Evolutionary conservation across 495 filamentous ascomycete genomes (phyloP), one percentile per base, ranked within the genome.

Genomic region (Lasiosphaeria miniovina): DNA sequence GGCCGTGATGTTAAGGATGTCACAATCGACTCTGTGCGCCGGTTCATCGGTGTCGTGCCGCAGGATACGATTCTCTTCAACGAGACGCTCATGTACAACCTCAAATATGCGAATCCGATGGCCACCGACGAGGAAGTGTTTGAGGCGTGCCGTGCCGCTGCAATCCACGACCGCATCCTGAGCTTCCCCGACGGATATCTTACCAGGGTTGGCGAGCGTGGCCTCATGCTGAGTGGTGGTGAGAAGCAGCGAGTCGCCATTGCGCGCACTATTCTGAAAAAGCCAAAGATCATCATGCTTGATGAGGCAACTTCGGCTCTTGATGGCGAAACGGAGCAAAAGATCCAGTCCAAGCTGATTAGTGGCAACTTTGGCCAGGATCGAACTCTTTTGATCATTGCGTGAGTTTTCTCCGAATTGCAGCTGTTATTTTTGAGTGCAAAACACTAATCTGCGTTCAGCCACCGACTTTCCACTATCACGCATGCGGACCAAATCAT

Each of bases 241-340:
- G 94, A 98, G 75, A 96, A 96, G 74, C 94, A 98, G 73, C 89
- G 94, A 36, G 91, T 98, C 45, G 94, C 94, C 8, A 98, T 98
- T 68, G 95, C 94, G 49, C 88, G 94, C 46, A 96, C 94, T 11
- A 96, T 98, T 58, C 79, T 98, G 54, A 98, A 98, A 74, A 88
- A 96, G 65, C 94, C 94, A 15, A 89, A 89, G 41, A 93, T 98
- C 62, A 97, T 98, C 71, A 88, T 98, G 68, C 77, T 98, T 14
- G 94, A 98, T 68, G 94, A 98, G 74, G 94, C 94, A 6, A 98
- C 94, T 0, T 95, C 94, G 36, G 94, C 94, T 3, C 80, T 98
- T 15, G 94, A 98, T 63, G 93, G 91, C 1, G 91, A 95, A 64
- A 98, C 94, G 3, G 94, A 98, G 71, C 90, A 96, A 71, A 88